Conservation (phyloP, 352 stramenopile species). For the Globisporangium polare region DNA sequence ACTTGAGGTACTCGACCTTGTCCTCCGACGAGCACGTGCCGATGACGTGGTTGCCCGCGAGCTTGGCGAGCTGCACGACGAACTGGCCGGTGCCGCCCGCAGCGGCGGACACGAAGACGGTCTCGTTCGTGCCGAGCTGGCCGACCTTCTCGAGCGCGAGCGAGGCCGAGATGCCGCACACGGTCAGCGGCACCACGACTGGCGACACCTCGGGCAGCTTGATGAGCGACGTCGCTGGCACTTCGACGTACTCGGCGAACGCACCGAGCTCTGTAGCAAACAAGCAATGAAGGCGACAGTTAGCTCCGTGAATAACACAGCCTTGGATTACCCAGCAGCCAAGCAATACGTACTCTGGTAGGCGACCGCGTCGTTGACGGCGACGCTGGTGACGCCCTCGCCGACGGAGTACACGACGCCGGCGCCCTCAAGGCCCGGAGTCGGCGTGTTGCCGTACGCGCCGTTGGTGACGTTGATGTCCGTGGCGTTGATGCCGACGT, state of each 20-base stretch:
- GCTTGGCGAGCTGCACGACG: slow-evolving; percentile 82
- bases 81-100: slow-evolving; percentile 76
- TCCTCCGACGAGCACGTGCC: slow-evolving; percentile 76
- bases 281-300: not conserved
- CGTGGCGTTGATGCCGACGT: slow-evolving; percentile 51
- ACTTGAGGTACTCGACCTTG: slow-evolving; percentile 79
- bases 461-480: slow-evolving; percentile 62
- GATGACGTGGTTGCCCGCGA: slow-evolving; percentile 76
- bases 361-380: slow-evolving; percentile 37
- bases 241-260: slow-evolving; percentile 47
- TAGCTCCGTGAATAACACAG: not conserved
- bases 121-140: slow-evolving; percentile 54
- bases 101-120: slow-evolving; percentile 52
- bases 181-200: slow-evolving; percentile 27
- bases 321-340: no score
- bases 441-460: slow-evolving; percentile 21
- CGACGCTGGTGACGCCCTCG: slow-evolving; percentile 39
- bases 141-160: slow-evolving; percentile 52
- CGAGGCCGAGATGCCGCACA: slow-evolving; percentile 36
- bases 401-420: slow-evolving; percentile 35
- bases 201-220: slow-evolving; percentile 17
- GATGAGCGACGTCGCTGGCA: slow-evolving; percentile 27
- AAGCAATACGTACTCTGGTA: slow-evolving; percentile 30
- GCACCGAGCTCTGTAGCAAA: slow-evolving; percentile 29
- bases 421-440: slow-evolving; percentile 33